Evolutionary conservation across 2,329 filamentous ascomycete genomes (phyloP), one percentile per base, ranked within the genome.

Genomic region (Trichocomaceae sp.): DNA sequence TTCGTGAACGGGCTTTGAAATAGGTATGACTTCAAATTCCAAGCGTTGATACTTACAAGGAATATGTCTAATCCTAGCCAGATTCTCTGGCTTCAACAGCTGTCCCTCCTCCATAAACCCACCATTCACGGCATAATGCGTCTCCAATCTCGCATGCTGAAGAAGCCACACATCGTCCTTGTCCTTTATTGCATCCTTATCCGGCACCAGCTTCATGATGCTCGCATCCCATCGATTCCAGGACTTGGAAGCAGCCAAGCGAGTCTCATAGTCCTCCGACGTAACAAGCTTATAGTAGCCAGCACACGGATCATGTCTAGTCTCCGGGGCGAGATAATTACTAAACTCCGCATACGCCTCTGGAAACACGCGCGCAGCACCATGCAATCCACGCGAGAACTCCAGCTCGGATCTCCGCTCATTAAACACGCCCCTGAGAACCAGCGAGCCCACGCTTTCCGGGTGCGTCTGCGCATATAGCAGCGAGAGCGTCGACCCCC

Each of bases 391-490:
- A 12, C 33, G 29, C 17, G 47, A 50, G 19, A 33, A 50, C 6
- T 17, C 20, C 19, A 50, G n/a, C 33, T 50, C 47, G n/a, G 31
- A 13, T n/a, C 20, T 33, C 9, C 47, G 47, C 19, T 37, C 33
- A 0, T 68, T 65, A 58, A 77, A 77, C 33, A 77, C 69, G 5
- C 75, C 75, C 15, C 74, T 66, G 5, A 77, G 62, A 15, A 77
- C 67, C 5, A 78, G 59, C 12, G 68, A 69, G 2, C 69, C 60
- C 7, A 74, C 70, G 13, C 62, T 60, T 0, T 69, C 62, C 1
- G 76, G 72, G 37, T 77, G 69, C 1, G 67, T 66, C 60, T 78
- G 69, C 1, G 75, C 64, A 59, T 78, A 78, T 22, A 71, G 67
- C 0, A 78, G 64, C 0, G 73, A 63, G 13, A 78, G 66, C 0